Percentiles rank a stretch among this genome's conserved stretches.
Evolutionary conservation across 805 yeast species (phyloP).

Genomic region (Suhomyces sp.): DNA sequence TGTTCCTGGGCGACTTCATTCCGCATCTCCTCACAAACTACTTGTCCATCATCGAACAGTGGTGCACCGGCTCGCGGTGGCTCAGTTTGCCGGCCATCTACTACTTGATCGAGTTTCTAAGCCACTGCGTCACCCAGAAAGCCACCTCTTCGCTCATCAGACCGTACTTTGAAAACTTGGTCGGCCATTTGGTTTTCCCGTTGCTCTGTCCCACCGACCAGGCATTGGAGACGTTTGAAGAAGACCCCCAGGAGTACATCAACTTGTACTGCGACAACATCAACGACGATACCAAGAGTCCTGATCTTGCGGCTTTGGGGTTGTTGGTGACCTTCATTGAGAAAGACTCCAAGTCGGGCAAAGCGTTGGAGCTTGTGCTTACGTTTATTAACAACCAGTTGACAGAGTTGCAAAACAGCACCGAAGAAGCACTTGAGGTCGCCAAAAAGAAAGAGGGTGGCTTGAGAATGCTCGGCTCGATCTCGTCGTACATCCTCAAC

Average conservation of each 20-base stretch:
- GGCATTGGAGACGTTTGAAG: slow-evolving; percentile 71
- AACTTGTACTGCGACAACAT: slow-evolving; percentile 53
- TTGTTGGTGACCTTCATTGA: slow-evolving; percentile 69
- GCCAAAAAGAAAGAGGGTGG: slow-evolving; percentile 73
- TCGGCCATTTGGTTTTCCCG: slow-evolving; percentile 74
- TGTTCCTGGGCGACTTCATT: slow-evolving; percentile 56
- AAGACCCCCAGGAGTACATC: slow-evolving; percentile 86
- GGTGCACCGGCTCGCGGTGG: slow-evolving; percentile 72
- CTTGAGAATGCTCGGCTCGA: slow-evolving; percentile 71
- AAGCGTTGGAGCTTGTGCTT: slow-evolving; percentile 58
- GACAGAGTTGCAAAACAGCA: slow-evolving; percentile 23
- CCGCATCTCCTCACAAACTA: slow-evolving; percentile 70
- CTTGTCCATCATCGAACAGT: slow-evolving; percentile 63
- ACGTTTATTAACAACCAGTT: slow-evolving; percentile 57
- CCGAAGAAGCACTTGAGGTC: slow-evolving; percentile 42
- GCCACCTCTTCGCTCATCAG: slow-evolving; percentile 65
- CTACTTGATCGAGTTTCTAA: slow-evolving; percentile 51
- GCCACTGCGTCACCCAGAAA: slow-evolving; percentile 53
- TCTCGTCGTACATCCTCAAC: slow-evolving; percentile 55
- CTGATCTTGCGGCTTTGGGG: slow-evolving; percentile 77
- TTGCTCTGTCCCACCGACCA: slow-evolving; percentile 66
- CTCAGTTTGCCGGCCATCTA: slow-evolving; percentile 61
- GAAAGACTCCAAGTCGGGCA: slow-evolving; percentile 50
- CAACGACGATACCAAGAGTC: slow-evolving; percentile 57
- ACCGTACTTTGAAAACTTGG: slow-evolving; percentile 60